phyloP scores from a whole-genome alignment of 192 early-diverging fungal genomes.

The Lunasporangiospora selenospora region DNA sequence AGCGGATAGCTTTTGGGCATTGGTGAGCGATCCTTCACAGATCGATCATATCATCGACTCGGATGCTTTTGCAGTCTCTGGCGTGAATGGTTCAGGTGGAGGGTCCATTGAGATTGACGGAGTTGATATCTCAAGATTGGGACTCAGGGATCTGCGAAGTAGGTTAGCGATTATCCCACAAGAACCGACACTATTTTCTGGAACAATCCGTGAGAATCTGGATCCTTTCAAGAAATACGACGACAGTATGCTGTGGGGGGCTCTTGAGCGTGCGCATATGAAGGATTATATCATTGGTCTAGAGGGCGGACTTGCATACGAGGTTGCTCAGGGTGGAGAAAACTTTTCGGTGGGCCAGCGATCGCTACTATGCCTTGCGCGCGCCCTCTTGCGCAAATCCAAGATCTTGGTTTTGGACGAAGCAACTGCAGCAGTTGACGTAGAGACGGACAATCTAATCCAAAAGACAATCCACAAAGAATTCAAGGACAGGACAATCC shows the following conservation, averaged over 20 bases:
- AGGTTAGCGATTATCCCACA: constrained; percentile 87
- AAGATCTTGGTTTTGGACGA: constrained; percentile 55
- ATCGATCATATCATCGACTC: background rate
- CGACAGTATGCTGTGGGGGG: constrained; percentile 67
- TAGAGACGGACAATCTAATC: constrained; percentile 83
- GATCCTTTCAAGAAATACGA: constrained; percentile 68
- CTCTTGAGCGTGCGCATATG: constrained; percentile 53
- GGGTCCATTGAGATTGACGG: constrained; percentile 79
- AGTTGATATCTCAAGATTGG: constrained; percentile 67
- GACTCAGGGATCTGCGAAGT: constrained; percentile 62
- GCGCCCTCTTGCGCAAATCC: constrained; percentile 69
- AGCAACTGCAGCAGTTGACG: constrained; percentile 71
- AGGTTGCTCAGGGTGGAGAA: constrained; percentile 65
- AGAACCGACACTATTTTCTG: constrained; percentile 72
- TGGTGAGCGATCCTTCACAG: constrained; percentile 17
- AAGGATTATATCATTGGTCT: constrained; percentile 26
- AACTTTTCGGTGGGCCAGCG: constrained; percentile 81
- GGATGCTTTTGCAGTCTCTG: background rate
- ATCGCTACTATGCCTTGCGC: constrained; percentile 67
- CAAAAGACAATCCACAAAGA: constrained; percentile 83
- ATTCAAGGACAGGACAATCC: constrained; percentile 78
- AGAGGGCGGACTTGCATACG: constrained; percentile 28
- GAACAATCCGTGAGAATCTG: constrained; percentile 73
- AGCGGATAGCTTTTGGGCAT: constrained; percentile 29
- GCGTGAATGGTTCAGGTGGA: constrained; percentile 25